These are phyloP conservation scores for Neopestalotiopsis sp. DNA, from an alignment of 2,329 filamentous ascomycete genomes.

Conservation along the genomic window DNA sequence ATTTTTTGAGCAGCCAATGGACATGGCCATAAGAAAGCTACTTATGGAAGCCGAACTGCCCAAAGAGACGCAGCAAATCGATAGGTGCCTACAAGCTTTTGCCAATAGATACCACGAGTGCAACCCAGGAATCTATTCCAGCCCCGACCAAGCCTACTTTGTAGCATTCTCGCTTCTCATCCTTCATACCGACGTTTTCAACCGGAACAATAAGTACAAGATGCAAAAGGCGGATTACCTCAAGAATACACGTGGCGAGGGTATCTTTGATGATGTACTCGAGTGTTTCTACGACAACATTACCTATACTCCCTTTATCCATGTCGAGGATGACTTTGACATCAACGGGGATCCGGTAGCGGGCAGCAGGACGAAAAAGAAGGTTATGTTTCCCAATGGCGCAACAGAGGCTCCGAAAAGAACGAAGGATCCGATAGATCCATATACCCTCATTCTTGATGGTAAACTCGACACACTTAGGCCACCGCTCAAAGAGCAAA, in stretches of 20 bases:
- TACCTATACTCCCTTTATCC: conserved; percentile 96
- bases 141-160: conserved; percentile 95
- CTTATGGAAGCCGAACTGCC: conserved; percentile 96
- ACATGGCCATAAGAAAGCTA: conserved; percentile 95
- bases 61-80: conserved; percentile 97
- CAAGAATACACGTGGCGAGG: conserved; percentile 91
- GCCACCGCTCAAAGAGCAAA: conserved; percentile 88
- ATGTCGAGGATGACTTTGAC: conserved; percentile 90
- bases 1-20: conserved; percentile 96
- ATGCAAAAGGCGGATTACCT: conserved; percentile 97
- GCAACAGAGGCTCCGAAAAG: conserved; percentile 69
- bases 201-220: conserved; percentile 99
- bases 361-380: conserved; percentile 73
- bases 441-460: conserved; percentile 93
- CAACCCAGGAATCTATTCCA: conserved; percentile 92
- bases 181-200: conserved; percentile 98
- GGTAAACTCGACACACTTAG: conserved; percentile 82
- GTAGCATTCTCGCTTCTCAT: conserved; percentile 97
- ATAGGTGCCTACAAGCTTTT: conserved; percentile 91
- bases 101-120: conserved; percentile 97
- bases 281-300: conserved; percentile 99
- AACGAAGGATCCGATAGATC: conserved; percentile 87
- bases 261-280: conserved; percentile 90
- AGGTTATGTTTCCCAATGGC: conserved; percentile 69
- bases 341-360: conserved; percentile 76